Conservation (phyloP, 1,139 yeast genomes). For the Suhomyces yuchorum region DNA sequence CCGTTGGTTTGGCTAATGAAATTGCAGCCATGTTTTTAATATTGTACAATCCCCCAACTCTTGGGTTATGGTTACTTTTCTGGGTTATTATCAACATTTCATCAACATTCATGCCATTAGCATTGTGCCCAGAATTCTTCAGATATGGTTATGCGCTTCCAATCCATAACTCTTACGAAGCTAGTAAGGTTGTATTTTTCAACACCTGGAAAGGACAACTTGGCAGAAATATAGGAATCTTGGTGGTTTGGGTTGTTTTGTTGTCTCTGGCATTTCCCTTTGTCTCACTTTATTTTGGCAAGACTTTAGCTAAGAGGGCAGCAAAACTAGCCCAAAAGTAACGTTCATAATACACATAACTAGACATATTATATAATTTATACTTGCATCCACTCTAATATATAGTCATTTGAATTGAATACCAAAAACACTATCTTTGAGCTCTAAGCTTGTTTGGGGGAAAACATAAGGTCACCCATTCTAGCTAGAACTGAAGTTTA, state of each 20-base stretch:
- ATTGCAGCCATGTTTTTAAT: slow-evolving; percentile 37
- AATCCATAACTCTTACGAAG: slow-evolving; percentile 58
- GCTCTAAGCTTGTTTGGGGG: too few species aligned
- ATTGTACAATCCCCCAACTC: slow-evolving; percentile 37
- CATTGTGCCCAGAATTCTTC: slow-evolving; percentile 53
- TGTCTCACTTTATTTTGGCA: slow-evolving; percentile 29
- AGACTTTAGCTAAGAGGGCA: slow-evolving; percentile 30
- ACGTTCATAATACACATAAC: background rate
- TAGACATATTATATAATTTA: too few species aligned
- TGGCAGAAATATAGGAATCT: slow-evolving; percentile 60
- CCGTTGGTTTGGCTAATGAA: slow-evolving; percentile 47
- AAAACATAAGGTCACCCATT: too few species aligned
- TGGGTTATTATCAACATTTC: slow-evolving; percentile 65
- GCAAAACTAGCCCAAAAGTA: background rate
- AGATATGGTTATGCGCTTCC: slow-evolving; percentile 70
- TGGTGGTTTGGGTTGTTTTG: slow-evolving; percentile 58
- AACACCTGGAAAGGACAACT: slow-evolving; percentile 55
- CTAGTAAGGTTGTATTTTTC: slow-evolving; percentile 57
- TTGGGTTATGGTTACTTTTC: slow-evolving; percentile 60
- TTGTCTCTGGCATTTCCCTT: slow-evolving; percentile 44
- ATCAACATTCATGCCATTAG: slow-evolving; percentile 63
- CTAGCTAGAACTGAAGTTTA: too few species aligned
- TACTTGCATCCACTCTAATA: too few species aligned
- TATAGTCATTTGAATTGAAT: too few species aligned
- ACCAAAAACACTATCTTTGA: too few species aligned